Percentiles rank a stretch among this genome's conserved stretches.
These are phyloP conservation scores for Scleroderma citrinum DNA, from an alignment of 768 basidiomycete species.

Conservation along the genomic window DNA sequence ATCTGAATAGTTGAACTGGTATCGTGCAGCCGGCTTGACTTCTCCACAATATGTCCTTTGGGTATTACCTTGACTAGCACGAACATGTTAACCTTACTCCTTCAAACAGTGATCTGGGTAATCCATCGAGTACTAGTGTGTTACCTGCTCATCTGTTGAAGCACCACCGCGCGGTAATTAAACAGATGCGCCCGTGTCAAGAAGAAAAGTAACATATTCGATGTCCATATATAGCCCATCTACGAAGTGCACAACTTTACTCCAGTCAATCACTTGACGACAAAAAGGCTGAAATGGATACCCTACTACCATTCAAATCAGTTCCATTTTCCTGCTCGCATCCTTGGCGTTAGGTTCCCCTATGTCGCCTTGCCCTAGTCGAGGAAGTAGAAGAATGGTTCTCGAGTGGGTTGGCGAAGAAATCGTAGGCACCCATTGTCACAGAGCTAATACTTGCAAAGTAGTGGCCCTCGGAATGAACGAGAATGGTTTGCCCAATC, in stretches of 20 bases:
- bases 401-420: constrained; percentile 57
- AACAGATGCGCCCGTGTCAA: constrained; percentile 49
- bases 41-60: constrained; percentile 41
- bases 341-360: constrained; percentile 72
- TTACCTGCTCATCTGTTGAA: constrained; percentile 57
- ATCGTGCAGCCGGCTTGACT: constrained; percentile 36
- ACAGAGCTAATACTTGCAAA: constrained; percentile 44
- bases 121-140: constrained; percentile 51
- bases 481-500: constrained; percentile 30
- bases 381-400: constrained; percentile 57
- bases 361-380: constrained; percentile 50
- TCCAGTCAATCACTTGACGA: constrained; percentile 2
- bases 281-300: not conserved
- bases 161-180: constrained; percentile 54
- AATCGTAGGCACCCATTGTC: constrained; percentile 57
- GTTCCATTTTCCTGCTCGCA: constrained; percentile 61
- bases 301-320: constrained; percentile 61
- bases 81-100: constrained; percentile 8
- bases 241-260: constrained; percentile 53
- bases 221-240: constrained; percentile 42
- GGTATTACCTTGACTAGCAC: constrained; percentile 36
- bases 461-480: constrained; percentile 21
- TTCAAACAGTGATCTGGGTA: constrained; percentile 6
- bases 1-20: no score
- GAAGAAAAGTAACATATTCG: constrained; percentile 44